These are phyloP conservation scores for Amylocarpus encephaloides DNA, from an alignment of 2,329 filamentous ascomycete genomes.

Conservation along the genomic window DNA sequence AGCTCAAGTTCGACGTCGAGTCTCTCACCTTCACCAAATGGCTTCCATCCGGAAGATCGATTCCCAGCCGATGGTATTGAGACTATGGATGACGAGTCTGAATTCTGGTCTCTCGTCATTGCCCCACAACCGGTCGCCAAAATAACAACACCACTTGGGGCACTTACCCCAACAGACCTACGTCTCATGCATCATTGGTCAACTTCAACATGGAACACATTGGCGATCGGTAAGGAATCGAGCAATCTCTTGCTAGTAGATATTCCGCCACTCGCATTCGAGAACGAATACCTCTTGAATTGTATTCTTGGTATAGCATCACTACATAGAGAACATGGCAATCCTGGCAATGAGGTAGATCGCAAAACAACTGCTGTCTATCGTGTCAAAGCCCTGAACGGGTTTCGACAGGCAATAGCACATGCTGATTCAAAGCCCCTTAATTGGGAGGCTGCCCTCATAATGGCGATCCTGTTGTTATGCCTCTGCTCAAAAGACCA, in stretches of 20 bases:
- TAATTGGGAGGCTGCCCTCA: conserved; percentile 24
- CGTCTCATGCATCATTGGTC: conserved; percentile 29
- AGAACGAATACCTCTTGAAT: conserved; percentile 25
- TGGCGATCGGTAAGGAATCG: conserved; percentile 15
- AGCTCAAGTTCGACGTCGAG: neutral
- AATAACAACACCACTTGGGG: conserved; percentile 9
- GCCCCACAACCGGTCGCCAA: conserved; percentile 12
- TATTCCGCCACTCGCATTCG: conserved; percentile 27
- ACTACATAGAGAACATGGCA: conserved; percentile 21
- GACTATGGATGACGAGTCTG: neutral
- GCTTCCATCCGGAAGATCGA: neutral
- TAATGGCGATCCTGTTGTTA: conserved; percentile 25
- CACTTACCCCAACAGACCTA: conserved; percentile 20
- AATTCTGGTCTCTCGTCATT: conserved; percentile 6
- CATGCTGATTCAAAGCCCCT: conserved; percentile 9
- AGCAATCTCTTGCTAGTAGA: conserved; percentile 15
- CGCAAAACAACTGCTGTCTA: conserved; percentile 21
- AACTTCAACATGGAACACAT: conserved; percentile 16
- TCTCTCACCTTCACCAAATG: neutral
- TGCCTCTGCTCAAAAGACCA: conserved; percentile 21
- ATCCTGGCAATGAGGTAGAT: conserved; percentile 11
- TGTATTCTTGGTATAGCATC: conserved; percentile 27
- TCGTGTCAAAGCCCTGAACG: conserved; percentile 19
- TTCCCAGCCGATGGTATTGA: neutral
- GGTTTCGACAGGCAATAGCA: conserved; percentile 22